Percentiles rank a stretch among this genome's conserved stretches.
Evolutionary conservation across 2,329 filamentous ascomycete genomes (phyloP).

Genomic region (Dactylellina haptotyla): DNA sequence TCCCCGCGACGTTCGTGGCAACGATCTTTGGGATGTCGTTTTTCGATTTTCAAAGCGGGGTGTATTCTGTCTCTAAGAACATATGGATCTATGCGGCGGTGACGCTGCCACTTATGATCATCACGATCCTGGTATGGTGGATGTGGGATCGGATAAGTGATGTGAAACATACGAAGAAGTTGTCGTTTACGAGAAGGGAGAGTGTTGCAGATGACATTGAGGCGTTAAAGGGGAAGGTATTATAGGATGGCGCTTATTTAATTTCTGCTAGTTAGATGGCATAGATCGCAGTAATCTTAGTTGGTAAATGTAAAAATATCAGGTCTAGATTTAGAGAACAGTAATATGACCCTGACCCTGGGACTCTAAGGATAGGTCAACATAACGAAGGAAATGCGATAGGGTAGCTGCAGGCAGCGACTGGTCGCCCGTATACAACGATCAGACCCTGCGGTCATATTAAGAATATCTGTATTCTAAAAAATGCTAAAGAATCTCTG

Average conservation of each 20-base stretch:
- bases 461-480: too few relatives aligned
- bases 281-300: too few relatives aligned
- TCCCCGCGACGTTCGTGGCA: conserved; percentile 8
- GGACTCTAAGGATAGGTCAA: too few relatives aligned
- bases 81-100: conserved; percentile 22
- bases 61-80: conserved; percentile 3
- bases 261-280: neutral
- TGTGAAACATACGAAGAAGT: conserved; percentile 8
- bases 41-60: conserved; percentile 4
- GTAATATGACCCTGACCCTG: too few relatives aligned
- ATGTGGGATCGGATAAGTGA: conserved; percentile 18
- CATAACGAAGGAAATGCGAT: too few relatives aligned
- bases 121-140: conserved; percentile 20
- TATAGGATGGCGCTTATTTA: neutral
- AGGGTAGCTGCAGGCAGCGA: too few relatives aligned
- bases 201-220: conserved; percentile 16
- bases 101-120: conserved; percentile 15
- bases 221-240: conserved; percentile 7
- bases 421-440: too few relatives aligned
- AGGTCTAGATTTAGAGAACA: too few relatives aligned
- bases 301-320: too few relatives aligned
- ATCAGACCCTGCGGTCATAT: too few relatives aligned
- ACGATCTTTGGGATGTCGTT: conserved; percentile 20
- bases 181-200: conserved; percentile 9
- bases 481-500: too few relatives aligned